Conservation (phyloP, 768 basidiomycete genomes). For the Dentipellis fragilis region DNA sequence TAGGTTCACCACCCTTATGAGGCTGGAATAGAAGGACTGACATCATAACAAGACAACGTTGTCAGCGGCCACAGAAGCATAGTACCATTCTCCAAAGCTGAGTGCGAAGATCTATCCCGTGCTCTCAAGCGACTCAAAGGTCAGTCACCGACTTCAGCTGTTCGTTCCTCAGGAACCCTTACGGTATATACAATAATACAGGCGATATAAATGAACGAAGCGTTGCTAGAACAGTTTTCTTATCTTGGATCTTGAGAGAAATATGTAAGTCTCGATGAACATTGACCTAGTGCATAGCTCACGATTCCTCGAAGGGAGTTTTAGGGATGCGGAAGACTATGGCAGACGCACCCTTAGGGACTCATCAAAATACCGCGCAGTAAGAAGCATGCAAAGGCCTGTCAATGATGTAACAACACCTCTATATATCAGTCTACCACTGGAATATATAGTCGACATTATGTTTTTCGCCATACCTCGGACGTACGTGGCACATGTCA, state of each 20-base stretch:
- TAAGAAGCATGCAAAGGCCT: slow-evolving; percentile 14
- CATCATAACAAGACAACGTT: slow-evolving; percentile 33
- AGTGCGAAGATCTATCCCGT: slow-evolving; percentile 41
- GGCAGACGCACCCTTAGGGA: slow-evolving; percentile 27
- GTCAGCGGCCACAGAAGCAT: slow-evolving; percentile 32
- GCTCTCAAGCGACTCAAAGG: slow-evolving; percentile 16
- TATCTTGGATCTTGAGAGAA: slow-evolving; percentile 43
- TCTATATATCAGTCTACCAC: slow-evolving; percentile 16
- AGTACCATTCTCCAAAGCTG: slow-evolving; percentile 43
- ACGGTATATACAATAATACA: neutral
- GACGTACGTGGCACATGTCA: slow-evolving; percentile 40
- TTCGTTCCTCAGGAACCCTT: neutral
- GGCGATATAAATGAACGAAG: slow-evolving; percentile 21
- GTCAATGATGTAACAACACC: neutral
- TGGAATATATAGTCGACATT: slow-evolving; percentile 30
- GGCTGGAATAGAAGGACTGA: no score
- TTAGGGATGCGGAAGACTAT: slow-evolving; percentile 34
- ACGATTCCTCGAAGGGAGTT: slow-evolving; percentile 23
- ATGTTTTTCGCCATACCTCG: slow-evolving; percentile 44
- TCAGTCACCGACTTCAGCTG: neutral
- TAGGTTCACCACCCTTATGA: neutral
- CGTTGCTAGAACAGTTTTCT: slow-evolving; percentile 32
- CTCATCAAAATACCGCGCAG: neutral
- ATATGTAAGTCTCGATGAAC: slow-evolving; percentile 22
- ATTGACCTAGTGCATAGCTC: neutral